Evolutionary conservation across 139 green algal genomes (phyloP), one percentile per base, ranked within the genome.

Genomic region (Chlamydomonas sphaeroides): DNA sequence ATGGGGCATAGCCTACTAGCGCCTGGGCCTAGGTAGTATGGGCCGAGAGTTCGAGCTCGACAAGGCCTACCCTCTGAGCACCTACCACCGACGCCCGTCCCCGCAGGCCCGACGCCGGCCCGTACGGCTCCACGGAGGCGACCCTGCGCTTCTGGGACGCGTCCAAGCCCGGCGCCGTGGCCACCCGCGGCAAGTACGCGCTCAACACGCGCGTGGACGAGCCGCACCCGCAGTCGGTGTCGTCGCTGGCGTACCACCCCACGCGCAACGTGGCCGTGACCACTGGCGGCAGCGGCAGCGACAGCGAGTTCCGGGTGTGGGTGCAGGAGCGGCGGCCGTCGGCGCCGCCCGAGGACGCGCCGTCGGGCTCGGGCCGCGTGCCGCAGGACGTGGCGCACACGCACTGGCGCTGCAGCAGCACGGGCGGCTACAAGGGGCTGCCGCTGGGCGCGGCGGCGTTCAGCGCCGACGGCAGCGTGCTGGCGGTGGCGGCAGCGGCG

Each of bases 381-480:
- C 7, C 56, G 39, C 41, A 61, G 42, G 38, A 57, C 57, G 41
- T 28, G 33, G 73, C n/a, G 25, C 5, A 51, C 17, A 59, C 57
- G 39, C 65, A 69, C 33, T 83, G 76, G 76, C 76, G 86, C 15
- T 96, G 92, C 84, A 68, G 63, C 3, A 87, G 87, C 5, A 80
- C 90, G 2, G 88, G 81, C 5, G 69, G 61, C 0, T 93, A 93
- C 84, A 91, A 89, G 87, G 79, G 78, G 30, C 65, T 90, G 18
- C 71, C 89, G 17, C 69, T 97, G 56, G 63, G 26, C 3, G 84
- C 78, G 6, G 85, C 80, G 33, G 73, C 90, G 35, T 96, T 96
- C 89, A 94, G 88, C 74, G 42, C 53, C 20, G 94, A 97, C 71
- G 94, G 94, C 30, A 90, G 79, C 25, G 59, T 97, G 67, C 78